These are phyloP conservation scores for Prototheca wickerhamii DNA, from an alignment of 163 green algal genomes.

Conservation along the genomic window DNA sequence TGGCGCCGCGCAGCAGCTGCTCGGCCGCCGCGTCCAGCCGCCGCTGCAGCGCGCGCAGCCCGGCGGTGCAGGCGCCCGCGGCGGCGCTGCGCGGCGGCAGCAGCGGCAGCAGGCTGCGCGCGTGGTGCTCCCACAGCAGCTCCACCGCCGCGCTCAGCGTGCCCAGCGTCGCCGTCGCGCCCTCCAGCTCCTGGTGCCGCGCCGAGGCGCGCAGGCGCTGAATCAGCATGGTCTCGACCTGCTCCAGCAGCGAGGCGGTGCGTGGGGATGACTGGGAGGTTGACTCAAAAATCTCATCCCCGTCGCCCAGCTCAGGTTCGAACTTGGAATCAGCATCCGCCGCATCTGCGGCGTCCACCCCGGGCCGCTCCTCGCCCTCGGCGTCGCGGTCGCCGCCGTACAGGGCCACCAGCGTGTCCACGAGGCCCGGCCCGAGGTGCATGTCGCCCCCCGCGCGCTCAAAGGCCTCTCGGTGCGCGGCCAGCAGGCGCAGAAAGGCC, in stretches of 20 bases:
- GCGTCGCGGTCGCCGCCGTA: not conserved
- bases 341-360: not conserved
- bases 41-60: slow-evolving; percentile 31
- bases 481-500: slow-evolving; percentile 5
- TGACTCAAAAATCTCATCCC: too few species aligned
- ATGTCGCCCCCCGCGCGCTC: slow-evolving; percentile 2
- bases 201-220: slow-evolving; percentile 15
- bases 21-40: not conserved
- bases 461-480: not conserved
- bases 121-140: slow-evolving; percentile 46
- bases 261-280: too few species aligned
- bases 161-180: slow-evolving; percentile 27
- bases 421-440: slow-evolving; percentile 15
- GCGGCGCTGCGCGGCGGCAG: slow-evolving; percentile 22
- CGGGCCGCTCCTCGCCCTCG: not conserved
- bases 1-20: slow-evolving; percentile 21
- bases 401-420: slow-evolving; percentile 12
- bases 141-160: slow-evolving; percentile 26
- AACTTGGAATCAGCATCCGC: too few species aligned
- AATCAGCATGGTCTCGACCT: not conserved
- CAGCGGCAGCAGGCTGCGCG: slow-evolving; percentile 15
- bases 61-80: slow-evolving; percentile 29
- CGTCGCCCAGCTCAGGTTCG: too few species aligned
- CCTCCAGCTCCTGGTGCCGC: slow-evolving; percentile 33
- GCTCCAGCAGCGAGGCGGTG: slow-evolving; percentile 1